Evolutionary conservation across 306 rosid genomes (phyloP).

Genomic region (Vigna mungo): DNA sequence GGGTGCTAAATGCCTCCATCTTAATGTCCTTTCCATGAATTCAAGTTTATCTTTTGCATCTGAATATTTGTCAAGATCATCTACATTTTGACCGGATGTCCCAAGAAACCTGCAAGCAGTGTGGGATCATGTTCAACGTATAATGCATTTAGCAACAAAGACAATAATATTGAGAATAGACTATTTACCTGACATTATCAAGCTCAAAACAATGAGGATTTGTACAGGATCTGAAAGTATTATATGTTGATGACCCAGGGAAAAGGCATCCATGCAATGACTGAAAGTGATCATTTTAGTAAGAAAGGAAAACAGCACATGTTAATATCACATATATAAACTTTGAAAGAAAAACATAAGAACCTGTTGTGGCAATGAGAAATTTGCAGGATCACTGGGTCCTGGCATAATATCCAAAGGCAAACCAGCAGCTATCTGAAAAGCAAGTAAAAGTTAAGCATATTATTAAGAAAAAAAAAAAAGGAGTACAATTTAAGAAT

Average conservation of each 20-base stretch:
- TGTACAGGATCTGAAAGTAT: conserved; percentile 90
- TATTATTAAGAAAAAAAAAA: conserved; percentile 25
- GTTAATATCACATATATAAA: conserved; percentile 22
- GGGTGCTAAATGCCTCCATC: conserved; percentile 98
- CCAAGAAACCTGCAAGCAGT: conserved; percentile 82
- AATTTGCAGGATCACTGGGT: conserved; percentile 84
- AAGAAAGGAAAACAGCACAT: conserved; percentile 39
- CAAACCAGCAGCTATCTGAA: conserved; percentile 81
- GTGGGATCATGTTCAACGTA: conserved; percentile 34
- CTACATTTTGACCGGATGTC: conserved; percentile 91
- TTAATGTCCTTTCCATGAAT: conserved; percentile 91
- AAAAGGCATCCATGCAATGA: conserved; percentile 88
- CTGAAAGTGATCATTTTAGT: conserved; percentile 65
- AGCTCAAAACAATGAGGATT: conserved; percentile 94
- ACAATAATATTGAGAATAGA: conserved; percentile 20
- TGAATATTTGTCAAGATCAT: conserved; percentile 89
- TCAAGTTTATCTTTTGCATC: conserved; percentile 84
- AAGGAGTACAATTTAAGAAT: conserved; percentile 26
- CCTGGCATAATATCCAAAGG: conserved; percentile 98
- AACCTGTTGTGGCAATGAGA: conserved; percentile 96
- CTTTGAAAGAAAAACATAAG: conserved; percentile 39
- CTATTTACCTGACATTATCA: conserved; percentile 73
- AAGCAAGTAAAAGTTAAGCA: conserved; percentile 47
- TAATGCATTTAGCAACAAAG: conserved; percentile 29
- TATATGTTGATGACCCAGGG: conserved; percentile 89